A percentile compares a stretch with the other conserved stretches of the same genome.
These are phyloP conservation scores for Ophiostoma ulmi DNA, from an alignment of 2,329 filamentous ascomycete genomes.

Conservation along the genomic window DNA sequence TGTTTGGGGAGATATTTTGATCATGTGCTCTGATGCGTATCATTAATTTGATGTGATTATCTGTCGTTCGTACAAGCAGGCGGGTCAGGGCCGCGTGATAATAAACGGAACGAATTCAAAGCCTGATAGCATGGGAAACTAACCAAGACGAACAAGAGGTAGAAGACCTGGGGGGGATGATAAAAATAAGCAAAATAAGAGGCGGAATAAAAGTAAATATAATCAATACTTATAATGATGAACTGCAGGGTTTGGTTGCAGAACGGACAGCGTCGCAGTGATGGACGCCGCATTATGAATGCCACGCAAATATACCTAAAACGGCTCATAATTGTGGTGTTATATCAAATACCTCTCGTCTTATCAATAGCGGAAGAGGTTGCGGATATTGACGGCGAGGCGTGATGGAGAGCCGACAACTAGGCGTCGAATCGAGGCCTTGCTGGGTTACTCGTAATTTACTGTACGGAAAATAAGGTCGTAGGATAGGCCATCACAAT, in stretches of 20 bases:
- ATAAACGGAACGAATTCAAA: neutral
- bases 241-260: conserved; percentile 1
- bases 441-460: neutral
- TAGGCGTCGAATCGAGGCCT: neutral
- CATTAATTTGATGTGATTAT: neutral
- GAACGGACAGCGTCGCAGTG: neutral
- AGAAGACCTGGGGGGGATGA: neutral
- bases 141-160: no score
- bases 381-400: conserved; percentile 1
- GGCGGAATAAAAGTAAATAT: neutral
- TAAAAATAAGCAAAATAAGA: neutral
- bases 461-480: neutral
- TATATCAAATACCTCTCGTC: neutral
- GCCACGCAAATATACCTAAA: neutral
- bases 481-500: neutral
- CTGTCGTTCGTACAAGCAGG: neutral
- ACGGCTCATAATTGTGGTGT: neutral
- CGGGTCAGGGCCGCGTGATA: neutral
- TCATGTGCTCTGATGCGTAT: conserved; percentile 11
- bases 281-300: neutral
- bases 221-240: no score
- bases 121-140: no score
- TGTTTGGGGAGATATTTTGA: neutral
- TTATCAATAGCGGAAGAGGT: neutral
- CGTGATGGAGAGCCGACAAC: neutral